These are phyloP conservation scores for Thalia dealbata DNA, from an alignment of 176 grass and related monocot genomes.

Conservation along the genomic window DNA sequence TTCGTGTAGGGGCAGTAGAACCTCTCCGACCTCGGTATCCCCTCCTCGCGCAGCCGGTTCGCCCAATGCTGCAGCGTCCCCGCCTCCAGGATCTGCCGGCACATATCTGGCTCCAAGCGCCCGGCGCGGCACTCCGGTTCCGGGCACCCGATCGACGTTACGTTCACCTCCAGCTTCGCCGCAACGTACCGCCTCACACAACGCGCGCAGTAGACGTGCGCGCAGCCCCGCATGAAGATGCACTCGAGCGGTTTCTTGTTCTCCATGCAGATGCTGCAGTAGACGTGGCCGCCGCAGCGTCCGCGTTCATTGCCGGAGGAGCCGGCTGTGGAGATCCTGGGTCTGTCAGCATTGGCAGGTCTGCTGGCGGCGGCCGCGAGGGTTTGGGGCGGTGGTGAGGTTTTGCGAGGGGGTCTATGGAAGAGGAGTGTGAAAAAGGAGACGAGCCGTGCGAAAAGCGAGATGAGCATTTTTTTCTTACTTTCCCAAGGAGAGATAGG, in stretches of 20 bases:
- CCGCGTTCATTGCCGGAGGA: background rate
- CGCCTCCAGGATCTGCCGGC: conserved; percentile 27
- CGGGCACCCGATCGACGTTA: conserved; percentile 30
- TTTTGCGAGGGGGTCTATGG: no score
- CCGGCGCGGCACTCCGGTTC: conserved; percentile 30
- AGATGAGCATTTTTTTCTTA: no score
- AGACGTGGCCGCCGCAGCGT: conserved; percentile 1
- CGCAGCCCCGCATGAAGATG: conserved; percentile 33
- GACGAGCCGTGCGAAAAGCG: no score
- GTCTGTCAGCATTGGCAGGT: no score
- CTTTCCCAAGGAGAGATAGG: no score
- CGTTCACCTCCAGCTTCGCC: conserved; percentile 40
- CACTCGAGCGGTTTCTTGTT: background rate
- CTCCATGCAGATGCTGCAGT: conserved; percentile 68
- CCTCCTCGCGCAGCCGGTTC: conserved; percentile 34
- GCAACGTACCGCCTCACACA: conserved; percentile 50
- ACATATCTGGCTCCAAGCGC: conserved; percentile 28
- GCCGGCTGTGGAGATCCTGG: no score
- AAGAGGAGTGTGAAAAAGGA: no score
- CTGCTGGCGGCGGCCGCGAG: no score
- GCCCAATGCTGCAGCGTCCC: conserved; percentile 42
- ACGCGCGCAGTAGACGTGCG: conserved; percentile 42
- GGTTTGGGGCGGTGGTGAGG: no score
- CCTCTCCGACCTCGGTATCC: conserved; percentile 17
- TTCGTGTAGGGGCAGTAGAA: conserved; percentile 69